phyloP scores from a whole-genome alignment of 139 green algal species.

The Pleodorina starrii region DNA sequence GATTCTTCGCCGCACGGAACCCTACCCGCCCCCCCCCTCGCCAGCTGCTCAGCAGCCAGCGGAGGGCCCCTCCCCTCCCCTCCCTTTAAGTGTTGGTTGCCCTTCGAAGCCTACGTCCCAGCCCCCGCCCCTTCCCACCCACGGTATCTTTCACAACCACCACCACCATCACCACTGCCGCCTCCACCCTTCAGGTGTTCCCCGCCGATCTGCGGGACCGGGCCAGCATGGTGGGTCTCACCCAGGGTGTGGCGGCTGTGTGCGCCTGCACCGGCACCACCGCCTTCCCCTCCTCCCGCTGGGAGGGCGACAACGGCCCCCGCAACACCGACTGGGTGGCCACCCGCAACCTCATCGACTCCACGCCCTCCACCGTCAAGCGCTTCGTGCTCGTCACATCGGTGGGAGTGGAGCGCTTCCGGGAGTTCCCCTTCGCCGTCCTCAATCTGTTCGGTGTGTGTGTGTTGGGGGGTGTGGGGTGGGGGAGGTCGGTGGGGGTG shows the following conservation, averaged over 20 bases:
- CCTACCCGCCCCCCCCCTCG: too few relatives aligned
- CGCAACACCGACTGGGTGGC: conserved; percentile 84
- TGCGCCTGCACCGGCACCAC: conserved; percentile 88
- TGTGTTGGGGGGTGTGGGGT: neutral
- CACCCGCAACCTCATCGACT: conserved; percentile 84
- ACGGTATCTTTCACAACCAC: too few relatives aligned
- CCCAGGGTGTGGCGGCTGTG: conserved; percentile 78
- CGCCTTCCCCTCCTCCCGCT: conserved; percentile 89
- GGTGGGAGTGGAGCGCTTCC: conserved; percentile 86
- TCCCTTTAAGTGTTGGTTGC: too few relatives aligned
- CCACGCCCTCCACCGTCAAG: conserved; percentile 66
- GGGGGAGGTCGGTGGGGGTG: neutral
- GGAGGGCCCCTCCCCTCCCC: too few relatives aligned
- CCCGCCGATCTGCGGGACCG: conserved; percentile 65
- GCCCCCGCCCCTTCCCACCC: too few relatives aligned
- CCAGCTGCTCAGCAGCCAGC: too few relatives aligned
- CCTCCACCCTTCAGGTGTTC: conserved; percentile 63
- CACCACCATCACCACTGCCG: too few relatives aligned
- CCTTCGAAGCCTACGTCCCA: too few relatives aligned
- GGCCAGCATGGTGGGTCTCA: conserved; percentile 18
- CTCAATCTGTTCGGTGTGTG: conserved; percentile 93
- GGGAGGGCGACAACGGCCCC: conserved; percentile 89
- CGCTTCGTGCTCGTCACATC: conserved; percentile 75
- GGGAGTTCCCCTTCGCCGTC: conserved; percentile 84
- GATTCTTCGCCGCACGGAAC: too few relatives aligned